Evolutionary conservation across 306 rosid genomes (phyloP).

Genomic region (Crotalaria pallida): DNA sequence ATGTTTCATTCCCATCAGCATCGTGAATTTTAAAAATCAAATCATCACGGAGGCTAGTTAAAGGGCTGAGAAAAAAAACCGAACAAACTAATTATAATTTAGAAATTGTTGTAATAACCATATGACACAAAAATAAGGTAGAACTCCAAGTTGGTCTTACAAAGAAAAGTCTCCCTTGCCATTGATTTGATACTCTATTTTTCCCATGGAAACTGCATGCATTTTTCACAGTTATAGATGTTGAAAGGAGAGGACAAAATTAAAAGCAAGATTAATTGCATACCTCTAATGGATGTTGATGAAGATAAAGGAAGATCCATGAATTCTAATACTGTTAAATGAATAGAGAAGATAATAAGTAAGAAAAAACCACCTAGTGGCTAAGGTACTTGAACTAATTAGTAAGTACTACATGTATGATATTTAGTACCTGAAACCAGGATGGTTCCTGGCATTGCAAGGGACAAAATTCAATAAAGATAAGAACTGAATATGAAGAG

Average conservation of each 20-base stretch:
- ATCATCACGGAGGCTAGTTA: constrained; percentile 70
- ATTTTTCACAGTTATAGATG: constrained; percentile 20
- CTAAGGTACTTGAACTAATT: constrained; percentile 1
- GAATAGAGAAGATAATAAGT: not conserved
- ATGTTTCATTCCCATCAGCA: constrained; percentile 60
- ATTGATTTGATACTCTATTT: constrained; percentile 50
- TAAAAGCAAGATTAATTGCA: constrained; percentile 5
- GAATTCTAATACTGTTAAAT: constrained; percentile 59
- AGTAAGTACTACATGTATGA: constrained; percentile 13
- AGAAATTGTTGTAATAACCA: not conserved
- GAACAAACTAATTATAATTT: constrained; percentile 8
- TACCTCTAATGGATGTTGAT: constrained; percentile 60
- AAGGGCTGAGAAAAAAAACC: constrained; percentile 48
- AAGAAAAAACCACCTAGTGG: not conserved
- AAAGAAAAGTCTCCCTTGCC: constrained; percentile 73
- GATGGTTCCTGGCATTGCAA: constrained; percentile 92
- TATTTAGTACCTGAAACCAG: constrained; percentile 63
- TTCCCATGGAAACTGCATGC: constrained; percentile 84
- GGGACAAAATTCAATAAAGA: constrained; percentile 15
- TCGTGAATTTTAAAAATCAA: constrained; percentile 59
- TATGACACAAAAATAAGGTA: not conserved
- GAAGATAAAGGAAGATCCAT: constrained; percentile 62
- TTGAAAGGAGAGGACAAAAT: not conserved
- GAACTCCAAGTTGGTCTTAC: constrained; percentile 38
- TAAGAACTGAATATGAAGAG: not conserved